phyloP scores from a whole-genome alignment of 2,329 filamentous ascomycete species.

The Talaromyces rugulosus region DNA sequence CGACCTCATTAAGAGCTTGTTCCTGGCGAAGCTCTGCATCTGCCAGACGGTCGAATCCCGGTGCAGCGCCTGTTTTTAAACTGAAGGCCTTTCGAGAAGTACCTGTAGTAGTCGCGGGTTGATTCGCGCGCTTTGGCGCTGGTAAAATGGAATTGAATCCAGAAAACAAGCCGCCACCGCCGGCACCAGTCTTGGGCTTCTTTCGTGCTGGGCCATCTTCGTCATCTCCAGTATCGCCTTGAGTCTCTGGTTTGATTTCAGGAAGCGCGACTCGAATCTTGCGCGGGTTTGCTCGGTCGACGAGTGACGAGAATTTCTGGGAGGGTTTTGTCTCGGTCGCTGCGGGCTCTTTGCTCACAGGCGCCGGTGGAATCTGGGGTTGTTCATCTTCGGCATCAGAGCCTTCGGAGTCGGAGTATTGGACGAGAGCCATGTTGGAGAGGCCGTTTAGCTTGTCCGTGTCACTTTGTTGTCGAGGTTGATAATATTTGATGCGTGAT shows the following conservation, averaged over 20 bases:
- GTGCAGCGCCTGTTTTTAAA: slow-evolving; percentile 77
- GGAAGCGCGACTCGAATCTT: slow-evolving; percentile 82
- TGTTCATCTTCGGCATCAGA: slow-evolving; percentile 57
- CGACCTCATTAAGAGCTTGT: slow-evolving; percentile 18
- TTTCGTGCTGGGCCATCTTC: slow-evolving; percentile 64
- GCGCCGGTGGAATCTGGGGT: slow-evolving; percentile 20
- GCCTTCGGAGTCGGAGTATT: slow-evolving; percentile 74
- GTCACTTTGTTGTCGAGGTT: neutral
- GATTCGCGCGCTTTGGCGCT: slow-evolving; percentile 61
- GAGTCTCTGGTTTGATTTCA: slow-evolving; percentile 42
- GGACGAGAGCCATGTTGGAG: slow-evolving; percentile 67
- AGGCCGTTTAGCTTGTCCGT: neutral
- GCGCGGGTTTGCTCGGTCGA: slow-evolving; percentile 74
- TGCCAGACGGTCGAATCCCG: slow-evolving; percentile 69
- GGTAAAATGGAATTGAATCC: slow-evolving; percentile 86
- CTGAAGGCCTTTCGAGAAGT: slow-evolving; percentile 58
- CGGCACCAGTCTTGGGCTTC: slow-evolving; percentile 59
- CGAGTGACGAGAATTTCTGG: slow-evolving; percentile 66
- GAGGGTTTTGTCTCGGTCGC: slow-evolving; percentile 20
- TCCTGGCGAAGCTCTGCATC: slow-evolving; percentile 35
- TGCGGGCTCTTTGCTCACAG: slow-evolving; percentile 15
- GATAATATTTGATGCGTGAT: neutral
- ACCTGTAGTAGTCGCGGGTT: slow-evolving; percentile 14
- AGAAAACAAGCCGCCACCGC: slow-evolving; percentile 66
- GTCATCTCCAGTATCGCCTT: slow-evolving; percentile 34